These are phyloP conservation scores for Chaetoceros muelleri DNA, from an alignment of 108 stramenopile species.

Conservation along the genomic window DNA sequence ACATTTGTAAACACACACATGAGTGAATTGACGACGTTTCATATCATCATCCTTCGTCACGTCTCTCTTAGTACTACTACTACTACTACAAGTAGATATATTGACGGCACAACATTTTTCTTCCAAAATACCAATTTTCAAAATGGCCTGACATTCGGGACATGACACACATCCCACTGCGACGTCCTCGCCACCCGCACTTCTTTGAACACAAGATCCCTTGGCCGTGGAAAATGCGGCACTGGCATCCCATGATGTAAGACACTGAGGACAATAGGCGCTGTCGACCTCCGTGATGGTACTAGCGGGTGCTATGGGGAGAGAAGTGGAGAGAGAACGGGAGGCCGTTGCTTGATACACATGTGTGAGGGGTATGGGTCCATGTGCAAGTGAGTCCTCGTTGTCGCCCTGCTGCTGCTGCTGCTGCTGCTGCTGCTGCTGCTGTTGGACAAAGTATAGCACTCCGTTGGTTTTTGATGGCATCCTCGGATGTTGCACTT, in stretches of 20 bases:
- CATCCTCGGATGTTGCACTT: no score
- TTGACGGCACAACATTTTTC: no score
- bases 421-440: no score
- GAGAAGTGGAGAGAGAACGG: slow-evolving; percentile 52
- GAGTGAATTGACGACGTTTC: no score
- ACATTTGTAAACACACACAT: slow-evolving; percentile 29
- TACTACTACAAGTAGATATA: no score
- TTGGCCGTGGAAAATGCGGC: slow-evolving; percentile 24
- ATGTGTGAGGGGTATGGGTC: slow-evolving; percentile 48
- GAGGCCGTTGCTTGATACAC: slow-evolving; percentile 78
- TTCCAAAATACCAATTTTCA: slow-evolving; percentile 18
- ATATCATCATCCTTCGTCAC: no score
- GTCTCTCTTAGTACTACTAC: no score
- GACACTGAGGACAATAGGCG: slow-evolving; percentile 64
- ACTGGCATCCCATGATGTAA: slow-evolving; percentile 54
- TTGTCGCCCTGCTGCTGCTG: no score
- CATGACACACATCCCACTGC: slow-evolving; percentile 42
- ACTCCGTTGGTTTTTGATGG: no score
- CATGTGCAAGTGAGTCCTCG: background rate
- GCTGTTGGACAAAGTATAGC: no score
- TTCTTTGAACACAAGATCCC: slow-evolving; percentile 22
- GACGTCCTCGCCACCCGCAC: slow-evolving; percentile 15
- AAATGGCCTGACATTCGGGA: slow-evolving; percentile 45
- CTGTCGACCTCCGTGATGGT: slow-evolving; percentile 38
- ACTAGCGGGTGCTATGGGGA: slow-evolving; percentile 44